phyloP scores from a whole-genome alignment of 208 protist species.

The Leishmania mexicana region DNA sequence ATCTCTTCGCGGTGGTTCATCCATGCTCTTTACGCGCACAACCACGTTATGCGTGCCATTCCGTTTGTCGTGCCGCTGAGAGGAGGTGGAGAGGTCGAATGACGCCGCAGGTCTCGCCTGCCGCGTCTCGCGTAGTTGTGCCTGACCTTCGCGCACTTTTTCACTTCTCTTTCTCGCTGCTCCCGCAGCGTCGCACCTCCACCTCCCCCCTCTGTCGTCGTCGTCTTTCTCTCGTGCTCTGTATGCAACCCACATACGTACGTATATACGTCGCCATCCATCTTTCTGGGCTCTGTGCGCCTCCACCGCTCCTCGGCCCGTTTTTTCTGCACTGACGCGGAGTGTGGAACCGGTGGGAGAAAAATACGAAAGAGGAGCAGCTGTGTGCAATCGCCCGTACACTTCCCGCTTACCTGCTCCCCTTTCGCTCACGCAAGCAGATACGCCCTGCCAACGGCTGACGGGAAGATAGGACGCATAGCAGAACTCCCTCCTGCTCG shows the following conservation, averaged over 20 bases:
- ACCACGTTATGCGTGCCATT: background rate
- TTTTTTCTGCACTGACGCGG: background rate
- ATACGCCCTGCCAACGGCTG: background rate
- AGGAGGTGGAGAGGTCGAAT: background rate
- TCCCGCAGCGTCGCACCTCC: background rate
- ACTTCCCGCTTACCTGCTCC: background rate
- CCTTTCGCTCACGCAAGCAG: background rate
- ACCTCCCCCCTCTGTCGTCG: too few relatives aligned
- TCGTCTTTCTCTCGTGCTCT: background rate
- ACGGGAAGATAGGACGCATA: background rate
- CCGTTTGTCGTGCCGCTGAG: background rate
- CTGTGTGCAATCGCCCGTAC: background rate
- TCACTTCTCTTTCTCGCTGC: background rate
- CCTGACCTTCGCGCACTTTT: background rate
- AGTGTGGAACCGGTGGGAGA: background rate
- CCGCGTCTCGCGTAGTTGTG: background rate
- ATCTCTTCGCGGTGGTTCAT: background rate
- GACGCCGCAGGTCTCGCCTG: background rate
- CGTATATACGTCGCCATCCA: background rate
- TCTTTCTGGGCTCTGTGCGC: background rate
- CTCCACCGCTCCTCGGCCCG: background rate
- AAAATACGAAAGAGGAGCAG: background rate
- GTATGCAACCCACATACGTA: background rate
- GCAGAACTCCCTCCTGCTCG: background rate
- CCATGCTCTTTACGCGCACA: background rate